Evolutionary conservation across 305 asterid genomes (phyloP), one percentile per base, ranked within the genome.

Genomic region (Nicotiana rustica): DNA sequence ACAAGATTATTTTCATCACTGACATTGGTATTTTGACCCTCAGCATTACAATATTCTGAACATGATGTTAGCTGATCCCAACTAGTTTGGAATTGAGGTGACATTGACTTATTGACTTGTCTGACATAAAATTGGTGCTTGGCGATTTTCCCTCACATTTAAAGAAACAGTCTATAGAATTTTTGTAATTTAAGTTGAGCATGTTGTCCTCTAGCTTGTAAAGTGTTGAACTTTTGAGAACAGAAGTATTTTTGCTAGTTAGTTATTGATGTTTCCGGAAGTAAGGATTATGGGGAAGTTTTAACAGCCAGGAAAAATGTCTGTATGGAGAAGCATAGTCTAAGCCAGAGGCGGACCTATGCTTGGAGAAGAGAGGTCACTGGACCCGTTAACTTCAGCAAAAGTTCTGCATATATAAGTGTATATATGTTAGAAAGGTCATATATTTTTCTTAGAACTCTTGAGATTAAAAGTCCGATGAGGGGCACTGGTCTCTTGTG

Each of bases 41-140:
- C 29, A 59, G 0, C 25, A n/a, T 59, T 17, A 59, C n/a, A 17
- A 59, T 59, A 59, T 17, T 59, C 3, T 59, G 18, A 59, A 10
- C 6, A 59, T 59, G 10, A 59, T 59, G 10, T 17, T 59, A n/a
- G 29, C 65, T 21, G 8, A n/a, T 8, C 29, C 29, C 25, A 17
- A 59, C 65, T 17, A 59, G 65, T 59, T 59, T 59, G 65, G 65
- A n/a, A 59, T 6, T 59, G 65, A 59, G 10, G 10, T 17, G 14
- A 52, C 17, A 4, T 52, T 15, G 47, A 75, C 17, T 75, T 19
- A 75, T 75, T 75, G 21, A 75, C 15, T 75, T n/a, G 29, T 75
- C 10, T 7, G 65, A 14, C 10, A 52, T 75, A 75, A 75, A 75
- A 75, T 52, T 25, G 79, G 44, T 49, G 17, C 31, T 52, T 6